Base-by-base conservation (phyloP, 176 grass and related monocot genomes). In the Oryza nivara region DNA sequence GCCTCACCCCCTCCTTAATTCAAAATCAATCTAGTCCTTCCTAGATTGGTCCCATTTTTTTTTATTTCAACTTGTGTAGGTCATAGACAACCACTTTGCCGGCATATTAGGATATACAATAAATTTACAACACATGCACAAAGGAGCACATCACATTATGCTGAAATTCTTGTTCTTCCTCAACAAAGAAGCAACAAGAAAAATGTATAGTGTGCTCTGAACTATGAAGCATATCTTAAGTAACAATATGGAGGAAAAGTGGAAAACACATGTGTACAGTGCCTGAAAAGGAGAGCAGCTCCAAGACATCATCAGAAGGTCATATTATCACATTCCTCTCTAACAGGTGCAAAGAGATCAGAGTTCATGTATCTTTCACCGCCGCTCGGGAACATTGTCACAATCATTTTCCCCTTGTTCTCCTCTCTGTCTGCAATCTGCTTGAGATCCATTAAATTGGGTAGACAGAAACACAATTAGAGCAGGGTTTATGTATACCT, bases 401-500 rank as follows among this genome's bases (percentile, higher is more conserved):
- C 88, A 28, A 96, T 91, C 90, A 92, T 96, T 81, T 96, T 93
- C 25, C 88, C 89, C 44, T 85, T 40, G 66, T 89, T 96, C 67
- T 83, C 86, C 52, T 85, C 88, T 80, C 74, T 89, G 13, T 13
- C 11, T 49, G 47, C 47, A 49, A 49, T 49, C 47, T 49, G 47
- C 43, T 44, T 10, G 19, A 38, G 12, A 70, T 20, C 8, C 19
- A 22, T 8, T 41, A 48, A 83, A 32, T 83, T 41, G 49, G 70
- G 4, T 14, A 76, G 32, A 3, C 23, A 52, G 5, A 46, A 5
- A 40, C 16, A 40, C 13, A 12, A 15, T 17, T 44, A 8, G 23
- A 45, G 15, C 1, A 45, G 9, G 1, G 8, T 19, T 52, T 67
- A 47, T 11, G 28, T 67, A 47, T 11, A 41, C 25, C 30, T 20